Base-by-base conservation (phyloP, 768 basidiomycete genomes). In the Daedalea quercina region DNA sequence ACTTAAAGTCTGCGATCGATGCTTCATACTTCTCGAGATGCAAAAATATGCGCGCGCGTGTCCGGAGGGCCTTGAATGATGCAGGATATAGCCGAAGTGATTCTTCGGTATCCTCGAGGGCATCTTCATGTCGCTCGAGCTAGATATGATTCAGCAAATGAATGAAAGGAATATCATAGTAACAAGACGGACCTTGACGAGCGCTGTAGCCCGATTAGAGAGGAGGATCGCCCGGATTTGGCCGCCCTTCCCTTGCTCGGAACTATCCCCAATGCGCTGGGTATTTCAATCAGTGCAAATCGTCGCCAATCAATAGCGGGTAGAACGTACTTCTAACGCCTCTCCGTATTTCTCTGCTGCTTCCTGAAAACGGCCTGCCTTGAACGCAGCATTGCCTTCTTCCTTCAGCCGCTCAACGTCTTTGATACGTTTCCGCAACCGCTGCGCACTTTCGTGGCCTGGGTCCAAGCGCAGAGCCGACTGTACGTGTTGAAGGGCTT, bases 61-160 rank as follows among this genome's bases (percentile, higher is more conserved):
- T 93, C 44, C 91, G 86, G 37, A 90, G 72, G 3, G 89, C 90
- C 69, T 94, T 94, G 77, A 87, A 93, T 8, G 87, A 85, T 37
- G 73, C 71, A 0, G 86, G 77, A 50, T 75, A 64, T 40, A 92
- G 75, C 3, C 60, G 53, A 15, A 94, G 77, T 8, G 88, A 89
- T 11, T 75, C 75, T 44, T 85, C 78, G 1, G 83, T 86, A 62
- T 93, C 90, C 34, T 65, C 66, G 22, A 93, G 75, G 0, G 92
- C 90, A 11, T 85, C 84, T 26, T 82, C 72, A 61, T 84, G 74
- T 45, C 73, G 73, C 51, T 82, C 74, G 33, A 90, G 72, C 87
- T 91, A 61, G 12, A 3, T 42, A 31, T 19, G 19, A n/a, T n/a
- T 23, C 37, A 20, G 37, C 6, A 25, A 28, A 31, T 11, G 28